These are phyloP conservation scores for Diaporthe vaccinii DNA, from an alignment of 2,329 filamentous ascomycete genomes.

Conservation along the genomic window DNA sequence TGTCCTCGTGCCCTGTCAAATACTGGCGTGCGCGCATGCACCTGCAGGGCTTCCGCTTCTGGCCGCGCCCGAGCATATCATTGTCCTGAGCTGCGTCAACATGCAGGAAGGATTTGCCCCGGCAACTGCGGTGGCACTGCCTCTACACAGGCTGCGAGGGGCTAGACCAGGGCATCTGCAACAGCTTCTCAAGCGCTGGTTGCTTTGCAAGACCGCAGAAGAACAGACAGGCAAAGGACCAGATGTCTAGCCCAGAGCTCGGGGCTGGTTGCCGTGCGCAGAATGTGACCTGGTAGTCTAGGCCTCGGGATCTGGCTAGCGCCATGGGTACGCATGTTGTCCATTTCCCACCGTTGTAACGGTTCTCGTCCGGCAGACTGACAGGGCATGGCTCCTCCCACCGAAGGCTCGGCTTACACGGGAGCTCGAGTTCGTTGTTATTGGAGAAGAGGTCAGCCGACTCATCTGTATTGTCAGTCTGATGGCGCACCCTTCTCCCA, in stretches of 20 bases:
- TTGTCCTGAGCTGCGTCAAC: conserved; percentile 6
- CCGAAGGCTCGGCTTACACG: conserved; percentile 21
- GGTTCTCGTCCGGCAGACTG: conserved; percentile 24
- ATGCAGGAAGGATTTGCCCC: conserved; percentile 27
- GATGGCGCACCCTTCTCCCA: neutral
- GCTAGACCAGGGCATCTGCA: conserved; percentile 7
- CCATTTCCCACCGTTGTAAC: conserved; percentile 12
- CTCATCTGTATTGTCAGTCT: neutral
- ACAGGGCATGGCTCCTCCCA: conserved; percentile 23
- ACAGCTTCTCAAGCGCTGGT: neutral
- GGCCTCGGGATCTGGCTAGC: conserved; percentile 10
- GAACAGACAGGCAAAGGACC: neutral
- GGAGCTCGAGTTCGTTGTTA: neutral
- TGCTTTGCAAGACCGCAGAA: neutral
- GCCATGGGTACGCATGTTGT: conserved; percentile 1
- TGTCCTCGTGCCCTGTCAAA: conserved; percentile 24
- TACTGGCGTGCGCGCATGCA: conserved; percentile 17
- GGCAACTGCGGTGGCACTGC: conserved; percentile 31
- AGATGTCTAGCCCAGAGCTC: neutral
- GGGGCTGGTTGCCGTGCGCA: neutral
- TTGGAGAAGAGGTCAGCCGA: conserved; percentile 23
- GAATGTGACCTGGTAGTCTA: conserved; percentile 1
- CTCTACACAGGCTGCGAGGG: neutral
- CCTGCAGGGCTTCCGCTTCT: conserved; percentile 30
- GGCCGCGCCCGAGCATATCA: conserved; percentile 16